Percentiles rank a stretch among this genome's conserved stretches.
These are phyloP conservation scores for Globisporangium acanthophoron DNA, from an alignment of 352 stramenopile species.

Conservation along the genomic window DNA sequence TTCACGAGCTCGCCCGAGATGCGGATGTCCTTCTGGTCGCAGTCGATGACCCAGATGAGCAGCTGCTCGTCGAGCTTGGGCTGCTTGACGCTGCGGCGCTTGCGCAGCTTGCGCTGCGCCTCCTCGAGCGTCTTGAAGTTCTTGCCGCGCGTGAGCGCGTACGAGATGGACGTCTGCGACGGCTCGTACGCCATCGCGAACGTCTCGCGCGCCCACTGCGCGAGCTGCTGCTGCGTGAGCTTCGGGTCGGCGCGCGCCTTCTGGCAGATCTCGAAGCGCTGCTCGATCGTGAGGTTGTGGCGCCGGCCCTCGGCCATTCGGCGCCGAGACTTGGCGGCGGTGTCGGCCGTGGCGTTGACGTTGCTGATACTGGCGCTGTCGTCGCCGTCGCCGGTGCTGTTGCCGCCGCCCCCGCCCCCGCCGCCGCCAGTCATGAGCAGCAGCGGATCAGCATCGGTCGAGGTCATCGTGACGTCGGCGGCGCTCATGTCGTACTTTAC, in stretches of 20 bases:
- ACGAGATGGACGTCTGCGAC: conserved; percentile 79
- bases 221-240: conserved; percentile 66
- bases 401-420: neutral
- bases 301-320: conserved; percentile 1
- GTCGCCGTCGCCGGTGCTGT: neutral
- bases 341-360: too few relatives aligned
- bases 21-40: conserved; percentile 14
- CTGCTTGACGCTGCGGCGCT: conserved; percentile 15
- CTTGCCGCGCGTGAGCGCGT: conserved; percentile 72
- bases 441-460: neutral
- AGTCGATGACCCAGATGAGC: conserved; percentile 16
- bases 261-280: conserved; percentile 77
- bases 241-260: conserved; percentile 67
- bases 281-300: conserved; percentile 73
- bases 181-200: conserved; percentile 66
- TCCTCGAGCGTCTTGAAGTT: conserved; percentile 67
- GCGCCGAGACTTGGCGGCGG: neutral
- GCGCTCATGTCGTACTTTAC: neutral
- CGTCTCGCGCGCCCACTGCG: conserved; percentile 67
- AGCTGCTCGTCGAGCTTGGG: conserved; percentile 19
- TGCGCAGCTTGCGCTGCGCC: conserved; percentile 56
- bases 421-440: neutral
- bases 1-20: conserved; percentile 20
- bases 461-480: neutral
- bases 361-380: neutral